Base-by-base conservation (phyloP, 2,329 filamentous ascomycete genomes). In the Calonectria fujianensis region DNA sequence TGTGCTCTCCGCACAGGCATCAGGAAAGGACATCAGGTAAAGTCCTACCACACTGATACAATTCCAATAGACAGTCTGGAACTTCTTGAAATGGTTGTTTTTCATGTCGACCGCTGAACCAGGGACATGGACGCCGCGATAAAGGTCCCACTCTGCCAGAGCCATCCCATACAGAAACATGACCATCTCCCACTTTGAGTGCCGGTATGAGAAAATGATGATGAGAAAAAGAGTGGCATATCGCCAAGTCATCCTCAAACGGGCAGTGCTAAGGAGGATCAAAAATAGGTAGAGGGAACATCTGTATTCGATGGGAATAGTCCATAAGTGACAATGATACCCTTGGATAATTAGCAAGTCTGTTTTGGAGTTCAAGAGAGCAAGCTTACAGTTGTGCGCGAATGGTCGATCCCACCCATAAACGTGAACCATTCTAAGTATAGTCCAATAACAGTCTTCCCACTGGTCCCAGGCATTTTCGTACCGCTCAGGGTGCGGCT, bases 311-410 rank as follows among this genome's bases (percentile, higher is more conserved):
- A 91, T 87, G 3, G 91, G 91, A 51, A 93, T 92, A 6, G 91
- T 92, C 91, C 91, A 93, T 18, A 92, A 82, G 75, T 92, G 91
- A n/a, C 90, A 86, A 78, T 92, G 90, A 78, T 91, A 91, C 27
- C 81, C 85, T 81, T 14, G 5, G 10, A 41, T 64, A 31, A 75
- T 84, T 61, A 83, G 79, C 39, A 73, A 37, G 61, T 37, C 32
- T 9, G 0, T 37, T 39, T 20, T 3, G 20, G 20, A n/a, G 32
- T 39, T 8, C 52, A n/a, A 10, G 48, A 71, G 14, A 27, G 48
- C 31, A 24, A 10, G 70, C 85, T 80, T 82, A 87, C 84, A 80
- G 57, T 86, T 89, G 57, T 84, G 87, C 68, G 88, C 89, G n/a
- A 85, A 88, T 73, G 85, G 87, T 37, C 82, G 84, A 72, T 86